Base-by-base conservation (phyloP, 768 basidiomycete genomes). In the Lyophyllum semitale region DNA sequence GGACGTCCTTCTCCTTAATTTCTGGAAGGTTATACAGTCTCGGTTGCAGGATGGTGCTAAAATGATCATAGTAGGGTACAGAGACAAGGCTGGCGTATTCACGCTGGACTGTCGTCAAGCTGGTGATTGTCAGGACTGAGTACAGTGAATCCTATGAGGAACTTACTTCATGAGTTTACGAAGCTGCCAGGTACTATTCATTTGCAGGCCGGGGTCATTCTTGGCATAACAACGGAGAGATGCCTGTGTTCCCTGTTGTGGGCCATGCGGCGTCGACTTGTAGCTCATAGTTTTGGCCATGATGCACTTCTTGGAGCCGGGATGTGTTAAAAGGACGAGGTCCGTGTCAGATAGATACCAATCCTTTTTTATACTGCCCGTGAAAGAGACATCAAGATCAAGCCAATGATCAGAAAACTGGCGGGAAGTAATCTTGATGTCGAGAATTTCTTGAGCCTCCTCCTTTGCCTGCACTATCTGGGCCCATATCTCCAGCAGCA, bases 401-500 rank as follows among this genome's bases (percentile, higher is more conserved):
- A 93, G 64, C 79, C 90, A 98, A 55, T 89, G 85, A 64, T 95
- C 91, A 8, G 84, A 81, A 65, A 84, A 90, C 56, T 82, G 82
- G 17, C 90, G 85, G 15, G 84, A 82, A 25, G 75, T 77, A 38
- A 98, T 79, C 55, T 83, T 86, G 70, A 84, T 85, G 23, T 80
- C 74, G 61, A 85, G 82, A 1, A 69, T 67, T 6, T 85, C 80
- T 43, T 73, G 76, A 8, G 55, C 58, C 52, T 88, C 86, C 48
- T 90, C 87, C 66, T 91, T 93, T 4, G 92, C 85, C 59, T 91
- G 84, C 8, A 78, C 65, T 22, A 96, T 81, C 66, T 96, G 93
- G 26, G 88, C 84, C 95, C 97, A 98, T 58, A 91, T 87, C 71
- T 99, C 97, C 54, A 91, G 74, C 18, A 95, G 72, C 25, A 98